These are phyloP conservation scores for Syzygium aromaticum DNA, from an alignment of 345 rosid species.

Conservation along the genomic window DNA sequence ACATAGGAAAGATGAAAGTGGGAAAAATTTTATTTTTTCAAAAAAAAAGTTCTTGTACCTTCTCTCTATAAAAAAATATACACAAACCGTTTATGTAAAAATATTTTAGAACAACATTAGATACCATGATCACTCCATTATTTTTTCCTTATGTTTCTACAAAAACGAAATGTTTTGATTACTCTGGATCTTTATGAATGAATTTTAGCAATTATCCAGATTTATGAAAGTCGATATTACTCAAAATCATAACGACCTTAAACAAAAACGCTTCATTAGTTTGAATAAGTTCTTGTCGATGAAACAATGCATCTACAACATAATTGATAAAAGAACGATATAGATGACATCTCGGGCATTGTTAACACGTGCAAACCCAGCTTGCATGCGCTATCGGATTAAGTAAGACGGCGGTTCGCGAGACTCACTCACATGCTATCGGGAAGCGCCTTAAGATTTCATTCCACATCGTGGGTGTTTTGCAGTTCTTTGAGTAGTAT, in stretches of 20 bases:
- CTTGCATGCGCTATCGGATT: fast-evolving
- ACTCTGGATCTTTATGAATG: neutral
- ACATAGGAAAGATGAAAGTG: neutral
- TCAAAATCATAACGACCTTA: fast-evolving
- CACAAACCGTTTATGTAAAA: neutral
- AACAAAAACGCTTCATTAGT: too few species aligned
- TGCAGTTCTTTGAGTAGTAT: neutral
- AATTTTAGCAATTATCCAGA: fast-evolving
- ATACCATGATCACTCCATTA: neutral
- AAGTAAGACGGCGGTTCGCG: neutral
- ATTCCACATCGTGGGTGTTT: neutral
- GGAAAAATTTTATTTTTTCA: neutral
- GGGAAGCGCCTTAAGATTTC: neutral
- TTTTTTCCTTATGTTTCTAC: neutral
- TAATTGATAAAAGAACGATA: too few species aligned
- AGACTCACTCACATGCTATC: neutral
- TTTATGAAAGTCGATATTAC: neutral
- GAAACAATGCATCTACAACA: too few species aligned
- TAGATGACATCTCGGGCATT: neutral
- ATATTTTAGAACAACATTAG: neutral
- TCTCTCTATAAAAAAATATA: neutral
- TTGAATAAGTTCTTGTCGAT: too few species aligned
- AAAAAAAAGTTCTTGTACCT: neutral
- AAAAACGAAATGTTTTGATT: neutral
- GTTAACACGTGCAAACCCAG: neutral